Base-by-base conservation (phyloP, 176 grass and related monocot genomes). In the Aegilops bicornis region DNA sequence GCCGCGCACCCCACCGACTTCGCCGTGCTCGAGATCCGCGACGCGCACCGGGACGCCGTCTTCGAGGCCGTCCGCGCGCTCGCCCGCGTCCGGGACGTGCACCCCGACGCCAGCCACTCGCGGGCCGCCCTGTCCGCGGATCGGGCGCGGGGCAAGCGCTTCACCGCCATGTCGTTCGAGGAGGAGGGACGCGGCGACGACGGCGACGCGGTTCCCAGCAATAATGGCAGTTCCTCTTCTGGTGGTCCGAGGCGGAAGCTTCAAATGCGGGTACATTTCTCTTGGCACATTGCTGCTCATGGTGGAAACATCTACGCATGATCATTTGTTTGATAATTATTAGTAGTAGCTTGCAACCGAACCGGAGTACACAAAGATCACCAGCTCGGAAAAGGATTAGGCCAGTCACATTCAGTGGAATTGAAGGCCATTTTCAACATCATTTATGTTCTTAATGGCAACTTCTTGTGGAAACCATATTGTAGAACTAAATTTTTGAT, bases 151-250 rank as follows among this genome's bases (percentile, higher is more conserved):
- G 94, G 97, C 31, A 99, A 96, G 90, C 76, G 89, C 24, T 96
- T 99, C 80, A 91, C 97, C 19, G 82, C 92, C 79, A 94, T 96
- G 97, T 96, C 97, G 2, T 96, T 96, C 47, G 88, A 96, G 79
- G 88, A 85, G 63, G 83, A 78, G 20, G 76, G 80, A 58, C 80
- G 83, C 47, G 86, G 56, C 75, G 82, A 48, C 24, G 29, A 16
- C 22, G 71, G 65, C 15, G 56, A 70, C 14, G 56, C 36, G 14
- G 29, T 43, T 48, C 80, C 74, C 67, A 90, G 43, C 40, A 22
- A 16, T 4, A 75, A 80, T 5, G 84, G 13, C 23, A 94, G 91
- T 74, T 83, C 82, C 23, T 83, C 90, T 62, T 92, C 94, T 24
- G 43, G 85, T 84, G 81, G 86, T 68, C 92, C 80, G 97, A 83